phyloP scores from a whole-genome alignment of 2,329 filamentous ascomycete genomes.

The Fusarium sp. region DNA sequence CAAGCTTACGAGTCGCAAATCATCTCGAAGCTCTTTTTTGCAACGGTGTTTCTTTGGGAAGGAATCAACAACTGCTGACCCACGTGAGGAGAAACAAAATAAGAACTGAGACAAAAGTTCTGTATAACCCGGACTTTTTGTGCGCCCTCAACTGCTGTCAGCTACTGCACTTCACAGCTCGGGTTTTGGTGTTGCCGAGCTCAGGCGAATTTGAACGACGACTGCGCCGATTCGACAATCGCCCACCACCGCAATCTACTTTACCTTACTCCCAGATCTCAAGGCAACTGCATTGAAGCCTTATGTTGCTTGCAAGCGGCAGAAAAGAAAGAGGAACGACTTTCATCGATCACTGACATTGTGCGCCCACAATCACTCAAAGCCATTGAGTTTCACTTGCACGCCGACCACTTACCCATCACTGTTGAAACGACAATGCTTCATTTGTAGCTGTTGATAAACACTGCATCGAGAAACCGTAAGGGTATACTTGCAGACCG shows the following conservation, averaged over 20 bases:
- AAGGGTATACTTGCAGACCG: conserved; percentile 24
- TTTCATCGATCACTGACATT: conserved; percentile 2
- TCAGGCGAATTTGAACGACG: neutral
- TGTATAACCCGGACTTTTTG: conserved; percentile 26
- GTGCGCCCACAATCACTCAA: conserved; percentile 15
- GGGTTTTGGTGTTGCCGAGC: conserved; percentile 19
- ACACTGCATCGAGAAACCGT: conserved; percentile 15
- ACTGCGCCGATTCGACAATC: conserved; percentile 6
- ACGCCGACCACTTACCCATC: neutral
- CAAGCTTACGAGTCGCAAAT: conserved; percentile 41
- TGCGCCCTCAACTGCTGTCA: conserved; percentile 20
- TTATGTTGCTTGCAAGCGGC: conserved; percentile 3
- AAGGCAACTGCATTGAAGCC: neutral
- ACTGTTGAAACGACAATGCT: conserved; percentile 40
- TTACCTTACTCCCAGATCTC: neutral
- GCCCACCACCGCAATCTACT: neutral
- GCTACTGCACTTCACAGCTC: conserved; percentile 24
- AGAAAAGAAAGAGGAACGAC: conserved; percentile 1
- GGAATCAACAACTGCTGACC: conserved; percentile 16
- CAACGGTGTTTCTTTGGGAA: conserved; percentile 18
- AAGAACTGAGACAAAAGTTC: conserved; percentile 8
- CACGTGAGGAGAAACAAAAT: conserved; percentile 20
- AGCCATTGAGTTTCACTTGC: neutral
- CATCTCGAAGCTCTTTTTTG: conserved; percentile 17
- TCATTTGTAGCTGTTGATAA: conserved; percentile 32